A percentile compares a stretch with the other conserved stretches of the same genome.
These are phyloP conservation scores for Crotalaria pallida DNA, from an alignment of 306 rosid genomes.

Conservation along the genomic window DNA sequence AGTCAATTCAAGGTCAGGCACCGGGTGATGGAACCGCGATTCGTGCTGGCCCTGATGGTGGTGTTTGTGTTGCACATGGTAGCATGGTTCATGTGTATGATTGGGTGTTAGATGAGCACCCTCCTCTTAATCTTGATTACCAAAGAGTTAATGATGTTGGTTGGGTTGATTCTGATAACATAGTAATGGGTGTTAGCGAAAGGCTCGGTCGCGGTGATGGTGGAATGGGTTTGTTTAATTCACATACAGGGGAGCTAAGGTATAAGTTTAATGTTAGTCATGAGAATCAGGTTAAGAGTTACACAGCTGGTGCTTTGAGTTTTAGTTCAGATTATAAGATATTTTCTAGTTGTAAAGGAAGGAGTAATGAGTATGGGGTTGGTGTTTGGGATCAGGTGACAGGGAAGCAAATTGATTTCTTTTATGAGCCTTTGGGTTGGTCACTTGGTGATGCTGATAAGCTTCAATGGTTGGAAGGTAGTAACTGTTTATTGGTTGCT, in stretches of 20 bases:
- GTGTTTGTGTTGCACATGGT: conserved; percentile 90
- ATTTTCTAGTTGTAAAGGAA: conserved; percentile 81
- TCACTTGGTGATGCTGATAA: conserved; percentile 96
- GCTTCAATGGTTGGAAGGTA: conserved; percentile 75
- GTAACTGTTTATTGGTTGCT: conserved; percentile 72
- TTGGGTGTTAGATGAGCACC: conserved; percentile 87
- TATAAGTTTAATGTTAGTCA: conserved; percentile 75
- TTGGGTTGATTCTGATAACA: conserved; percentile 61
- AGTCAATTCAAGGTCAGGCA: conserved; percentile 61
- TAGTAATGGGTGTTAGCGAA: conserved; percentile 72
- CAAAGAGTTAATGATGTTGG: conserved; percentile 88
- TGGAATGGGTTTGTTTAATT: conserved; percentile 75
- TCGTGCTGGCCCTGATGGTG: conserved; percentile 89
- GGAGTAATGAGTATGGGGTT: conserved; percentile 88
- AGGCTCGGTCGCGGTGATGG: conserved; percentile 75
- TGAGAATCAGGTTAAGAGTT: conserved; percentile 75
- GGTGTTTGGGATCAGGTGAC: conserved; percentile 95
- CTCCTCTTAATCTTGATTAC: conserved; percentile 63
- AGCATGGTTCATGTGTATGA: conserved; percentile 89
- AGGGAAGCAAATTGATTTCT: conserved; percentile 77
- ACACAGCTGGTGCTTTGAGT: conserved; percentile 89
- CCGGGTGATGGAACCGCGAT: conserved; percentile 97
- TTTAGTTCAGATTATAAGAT: conserved; percentile 70
- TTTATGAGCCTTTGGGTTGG: conserved; percentile 83
- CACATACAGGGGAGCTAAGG: conserved; percentile 69